These are phyloP conservation scores for Yarrowia osloensis DNA, from an alignment of 805 yeast species.

Conservation along the genomic window DNA sequence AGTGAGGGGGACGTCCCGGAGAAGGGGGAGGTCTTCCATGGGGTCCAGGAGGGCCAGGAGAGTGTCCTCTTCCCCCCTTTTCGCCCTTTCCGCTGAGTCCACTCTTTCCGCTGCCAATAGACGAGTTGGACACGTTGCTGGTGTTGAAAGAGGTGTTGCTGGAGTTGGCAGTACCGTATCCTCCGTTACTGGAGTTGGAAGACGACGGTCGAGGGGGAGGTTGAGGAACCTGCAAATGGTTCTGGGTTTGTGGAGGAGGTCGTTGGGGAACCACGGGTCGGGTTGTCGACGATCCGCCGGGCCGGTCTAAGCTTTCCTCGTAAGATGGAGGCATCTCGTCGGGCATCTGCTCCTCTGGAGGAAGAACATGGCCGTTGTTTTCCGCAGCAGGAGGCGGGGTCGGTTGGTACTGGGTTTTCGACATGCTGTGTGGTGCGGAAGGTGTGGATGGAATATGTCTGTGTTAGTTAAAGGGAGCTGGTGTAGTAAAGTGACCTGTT, in stretches of 20 bases:
- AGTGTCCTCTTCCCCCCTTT: neutral
- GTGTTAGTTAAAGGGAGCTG: neutral
- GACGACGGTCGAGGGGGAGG: neutral
- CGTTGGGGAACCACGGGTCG: neutral
- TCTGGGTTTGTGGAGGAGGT: neutral
- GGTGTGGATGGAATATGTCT: neutral
- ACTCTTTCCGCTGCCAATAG: neutral
- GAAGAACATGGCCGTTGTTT: constrained; percentile 15
- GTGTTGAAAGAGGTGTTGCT: neutral
- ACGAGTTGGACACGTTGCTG: neutral
- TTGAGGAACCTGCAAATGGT: neutral
- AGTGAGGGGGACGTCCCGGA: neutral
- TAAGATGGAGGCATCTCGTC: constrained; percentile 1
- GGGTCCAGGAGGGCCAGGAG: constrained; percentile 5
- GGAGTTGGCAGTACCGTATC: neutral
- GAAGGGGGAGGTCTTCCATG: neutral
- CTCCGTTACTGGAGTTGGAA: neutral
- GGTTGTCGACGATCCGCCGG: neutral
- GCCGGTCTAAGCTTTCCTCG: constrained; percentile 4
- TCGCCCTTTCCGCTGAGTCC: no score
- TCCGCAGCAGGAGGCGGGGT: neutral
- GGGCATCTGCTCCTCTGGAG: constrained; percentile 16
- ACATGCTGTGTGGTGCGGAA: neutral
- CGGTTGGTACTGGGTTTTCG: neutral
- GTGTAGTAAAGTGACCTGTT: no score